A percentile compares a stretch with the other conserved stretches of the same genome.
phyloP scores from a whole-genome alignment of 129 eudicot genomes.

The Lactuca saligna region DNA sequence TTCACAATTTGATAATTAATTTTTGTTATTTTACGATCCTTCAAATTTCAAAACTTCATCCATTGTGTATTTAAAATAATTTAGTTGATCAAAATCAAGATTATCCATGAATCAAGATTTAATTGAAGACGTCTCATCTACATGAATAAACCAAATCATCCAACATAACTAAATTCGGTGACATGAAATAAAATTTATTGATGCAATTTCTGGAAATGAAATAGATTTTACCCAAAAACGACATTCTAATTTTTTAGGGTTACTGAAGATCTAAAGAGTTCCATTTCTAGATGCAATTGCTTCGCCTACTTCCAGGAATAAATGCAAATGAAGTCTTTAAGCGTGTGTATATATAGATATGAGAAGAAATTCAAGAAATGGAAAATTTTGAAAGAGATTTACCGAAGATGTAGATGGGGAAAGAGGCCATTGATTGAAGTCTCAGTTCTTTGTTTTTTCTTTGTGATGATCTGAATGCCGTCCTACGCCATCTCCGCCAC shows the following conservation, averaged over 20 bases:
- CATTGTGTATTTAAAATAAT: neutral
- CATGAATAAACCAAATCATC: conserved; percentile 2
- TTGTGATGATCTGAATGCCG: conserved; percentile 52
- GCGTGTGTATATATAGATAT: neutral
- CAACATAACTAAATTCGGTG: neutral
- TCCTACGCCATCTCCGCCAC: conserved; percentile 51
- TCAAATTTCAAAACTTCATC: no score
- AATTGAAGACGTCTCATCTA: neutral
- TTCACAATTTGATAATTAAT: no score
- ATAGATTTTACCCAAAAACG: conserved; percentile 24
- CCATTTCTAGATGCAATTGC: conserved; percentile 23
- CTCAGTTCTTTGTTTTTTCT: conserved; percentile 62
- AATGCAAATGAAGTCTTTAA: conserved; percentile 1
- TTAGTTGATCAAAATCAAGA: neutral
- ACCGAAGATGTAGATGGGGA: conserved; percentile 38
- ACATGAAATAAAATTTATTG: neutral
- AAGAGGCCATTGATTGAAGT: conserved; percentile 13
- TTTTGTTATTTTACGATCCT: neutral
- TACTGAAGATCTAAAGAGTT: conserved; percentile 12
- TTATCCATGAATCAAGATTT: neutral
- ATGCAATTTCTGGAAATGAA: conserved; percentile 18
- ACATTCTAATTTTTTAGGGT: conserved; percentile 16
- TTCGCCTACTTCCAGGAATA: conserved; percentile 12
- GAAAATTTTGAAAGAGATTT: conserved; percentile 6
- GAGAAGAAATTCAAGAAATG: neutral